Base-by-base conservation (phyloP, 176 grass and related monocot species). In the Dactylis glomerata region DNA sequence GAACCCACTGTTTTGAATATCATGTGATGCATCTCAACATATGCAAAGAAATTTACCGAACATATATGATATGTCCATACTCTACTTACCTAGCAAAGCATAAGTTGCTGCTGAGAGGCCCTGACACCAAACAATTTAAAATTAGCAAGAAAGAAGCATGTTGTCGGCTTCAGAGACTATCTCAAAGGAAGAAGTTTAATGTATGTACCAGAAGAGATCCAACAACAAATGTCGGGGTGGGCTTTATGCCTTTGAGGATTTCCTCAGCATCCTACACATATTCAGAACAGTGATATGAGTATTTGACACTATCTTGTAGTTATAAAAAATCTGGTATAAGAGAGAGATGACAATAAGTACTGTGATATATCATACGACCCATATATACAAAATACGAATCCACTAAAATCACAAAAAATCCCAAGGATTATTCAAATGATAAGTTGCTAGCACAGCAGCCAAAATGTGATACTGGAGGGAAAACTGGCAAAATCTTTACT, bases 191-290 rank as follows among this genome's bases (percentile, higher is more conserved):
- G 6, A 84, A 44, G 31, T 50, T 22, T 32, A 19, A 8, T 77
- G 10, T 32, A 58, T 81, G 27, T 44, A 99, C 96, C 86, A 96
- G 63, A 66, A 86, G 80, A 82, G 85, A 96, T 79, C 89, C 87
- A 62, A 93, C 58, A 52, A 94, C 82, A 56, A 99, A 71, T 89
- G 93, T 83, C 44, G 96, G 96, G 16, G 91, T 96, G 82, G 81
- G 85, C 56, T 94, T 99, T 88, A 99, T 91, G 86, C 83, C 91
- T 77, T 88, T 86, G 5, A 98, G 78, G 73, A 98, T 96, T 92
- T 90, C 91, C 86, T 98, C 93, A 62, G 90, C 68, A 15, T 98
- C 96, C 96, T 98, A 88, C 78, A 89, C 17, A 83, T 54, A 82
- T 82, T 82, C 5, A 82, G 88, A 74, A 69, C 6, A 82, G 69